Conservation (phyloP, 2,329 filamentous ascomycete species). For the Phialocephala subalpina region DNA sequence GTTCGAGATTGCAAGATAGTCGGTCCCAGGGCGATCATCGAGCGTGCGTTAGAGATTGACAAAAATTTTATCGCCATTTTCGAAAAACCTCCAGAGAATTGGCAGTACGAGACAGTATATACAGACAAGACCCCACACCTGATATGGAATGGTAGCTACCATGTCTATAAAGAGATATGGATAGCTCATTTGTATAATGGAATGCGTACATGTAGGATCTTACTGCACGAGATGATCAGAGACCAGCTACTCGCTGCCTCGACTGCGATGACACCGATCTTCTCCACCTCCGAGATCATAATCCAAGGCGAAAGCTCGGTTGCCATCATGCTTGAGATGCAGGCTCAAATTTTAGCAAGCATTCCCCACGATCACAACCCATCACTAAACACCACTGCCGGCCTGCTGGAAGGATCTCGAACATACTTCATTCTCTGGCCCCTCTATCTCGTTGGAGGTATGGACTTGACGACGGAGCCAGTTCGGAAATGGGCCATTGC, state of each 20-base stretch:
- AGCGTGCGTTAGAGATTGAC: conserved; percentile 36
- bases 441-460: conserved; percentile 34
- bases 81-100: conserved; percentile 28
- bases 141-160: conserved; percentile 40
- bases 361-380: conserved; percentile 36
- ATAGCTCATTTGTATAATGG: conserved; percentile 41
- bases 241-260: conserved; percentile 29
- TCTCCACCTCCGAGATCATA: conserved; percentile 26
- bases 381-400: background rate
- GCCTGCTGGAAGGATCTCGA: conserved; percentile 26
- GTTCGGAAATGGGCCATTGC: conserved; percentile 35
- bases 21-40: conserved; percentile 32
- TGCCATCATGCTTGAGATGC: conserved; percentile 29
- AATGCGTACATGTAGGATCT: conserved; percentile 35
- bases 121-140: conserved; percentile 35
- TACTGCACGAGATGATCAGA: conserved; percentile 38
- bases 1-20: conserved; percentile 44
- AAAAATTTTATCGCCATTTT: conserved; percentile 28
- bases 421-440: conserved; percentile 40
- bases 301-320: conserved; percentile 23
- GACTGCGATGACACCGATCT: conserved; percentile 15
- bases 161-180: conserved; percentile 39
- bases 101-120: conserved; percentile 36
- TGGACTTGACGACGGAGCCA: conserved; percentile 33
- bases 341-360: conserved; percentile 38